Base-by-base conservation (phyloP, 345 rosid genomes). In the Firmiana major region DNA sequence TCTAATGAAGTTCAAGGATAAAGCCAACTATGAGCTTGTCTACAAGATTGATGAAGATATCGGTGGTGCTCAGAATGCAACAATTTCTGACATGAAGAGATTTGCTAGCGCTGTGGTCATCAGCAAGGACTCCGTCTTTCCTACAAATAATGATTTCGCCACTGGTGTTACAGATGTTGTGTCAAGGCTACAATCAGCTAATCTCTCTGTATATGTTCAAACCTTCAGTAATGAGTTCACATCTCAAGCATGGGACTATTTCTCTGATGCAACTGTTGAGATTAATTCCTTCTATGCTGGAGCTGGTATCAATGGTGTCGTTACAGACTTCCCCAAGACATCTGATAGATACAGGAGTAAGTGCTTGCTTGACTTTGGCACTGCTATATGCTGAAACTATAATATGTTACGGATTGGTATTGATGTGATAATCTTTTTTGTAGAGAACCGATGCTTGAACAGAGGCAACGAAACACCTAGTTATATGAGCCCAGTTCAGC, bases 211-310 rank as follows among this genome's bases (percentile, higher is more conserved):
- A 74, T 95, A 91, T 45, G 96, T 89, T 22, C 84, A 87, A 75
- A 54, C 78, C 34, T 92, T 95, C 84, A 86, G 87, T 79, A 95
- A 95, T 63, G 99, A 95, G 85, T 95, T 91, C 79, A 74, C 85
- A 26, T 90, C 99, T 79, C 98, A 93, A 77, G 83, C 94, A 36
- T 95, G 87, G 91, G 99, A 96, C 81, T 91, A 89, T 88, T 92
- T 90, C 84, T 77, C 92, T 22, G 98, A 96, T 63, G 75, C 97
- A 64, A 92, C 89, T 21, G 92, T 86, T 68, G 97, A 96, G 88
- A 75, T 96, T 59, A 93, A 93, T 86, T 57, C 92, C 28, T 85
- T 36, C 76, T 63, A 77, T 15, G 0, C 0, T 19, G 89, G 81
- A 71, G 73, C 65, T 19, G 65, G 77, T 58, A 63, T 96, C 5